Evolutionary conservation across 2,329 filamentous ascomycete species (phyloP), one percentile per base, ranked within the genome.

Genomic region (Aspergillus candidus): DNA sequence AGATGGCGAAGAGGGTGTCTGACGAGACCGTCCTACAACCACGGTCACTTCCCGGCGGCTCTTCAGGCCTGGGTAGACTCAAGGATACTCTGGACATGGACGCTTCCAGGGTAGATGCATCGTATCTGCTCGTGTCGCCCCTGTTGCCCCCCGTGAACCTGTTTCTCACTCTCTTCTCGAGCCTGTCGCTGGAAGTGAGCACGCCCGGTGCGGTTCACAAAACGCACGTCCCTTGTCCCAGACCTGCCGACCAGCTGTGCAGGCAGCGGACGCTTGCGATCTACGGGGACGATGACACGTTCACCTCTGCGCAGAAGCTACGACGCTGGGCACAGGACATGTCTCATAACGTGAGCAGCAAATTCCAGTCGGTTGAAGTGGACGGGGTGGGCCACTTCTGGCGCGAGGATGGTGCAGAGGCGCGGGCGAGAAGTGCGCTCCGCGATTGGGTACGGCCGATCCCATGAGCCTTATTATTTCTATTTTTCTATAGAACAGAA

Each of bases 261-360:
- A 50, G 51, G 2, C 74, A 82, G 55, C 73, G 75, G 1, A 84
- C 84, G 0, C 62, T 95, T 30, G 82, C 80, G 0, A 65, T 94
- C 0, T 94, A 83, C 58, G 91, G 90, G 1, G 79, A 83, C 40
- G 72, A 77, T 4, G 90, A 97, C 62, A 68, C 75, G 0, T 94
- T 96, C 52, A 82, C 86, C 1, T 77, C 82, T 1, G 72, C 71
- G 3, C 76, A 73, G 46, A 86, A 79, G 62, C 71, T 90, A 53
- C 74, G 77, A 10, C 67, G 72, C 1, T 95, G 90, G 90, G 72
- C 72, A 8, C 67, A 69, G 33, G 74, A 71, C 47, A 66, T 90
- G 35, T 62, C 66, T 13, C 60, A 63, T 11, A 55, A 53, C 32
- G 59, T 64, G 0, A 64, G 61, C 1, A 79, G 77, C 13, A 57